Evolutionary conservation across 164 flowering plant species (phyloP).

Genomic region (Dillenia suffruticosa): DNA sequence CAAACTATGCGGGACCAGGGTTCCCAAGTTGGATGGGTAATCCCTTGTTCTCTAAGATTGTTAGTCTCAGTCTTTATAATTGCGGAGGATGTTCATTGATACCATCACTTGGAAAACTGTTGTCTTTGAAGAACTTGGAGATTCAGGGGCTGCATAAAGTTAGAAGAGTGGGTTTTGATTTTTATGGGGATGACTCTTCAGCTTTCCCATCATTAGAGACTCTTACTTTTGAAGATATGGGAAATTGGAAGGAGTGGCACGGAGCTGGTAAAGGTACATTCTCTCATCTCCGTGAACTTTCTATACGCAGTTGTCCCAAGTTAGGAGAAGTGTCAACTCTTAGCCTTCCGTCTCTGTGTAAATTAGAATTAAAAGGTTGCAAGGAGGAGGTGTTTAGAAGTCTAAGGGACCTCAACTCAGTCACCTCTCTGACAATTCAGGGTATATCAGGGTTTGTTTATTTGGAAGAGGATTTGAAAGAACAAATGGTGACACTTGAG

Average conservation of each 20-base stretch:
- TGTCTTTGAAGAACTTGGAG: conserved; percentile 1
- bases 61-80: neutral
- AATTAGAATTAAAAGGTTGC: too few relatives aligned
- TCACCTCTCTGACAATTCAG: too few relatives aligned
- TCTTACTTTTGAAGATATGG: conserved; percentile 3
- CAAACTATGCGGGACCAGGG: neutral
- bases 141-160: conserved; percentile 1
- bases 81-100: neutral
- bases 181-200: conserved; percentile 1
- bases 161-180: neutral
- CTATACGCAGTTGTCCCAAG: conserved; percentile 2
- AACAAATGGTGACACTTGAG: too few relatives aligned
- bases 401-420: too few relatives aligned
- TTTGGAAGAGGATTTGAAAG: too few relatives aligned
- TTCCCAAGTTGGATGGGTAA: conserved; percentile 12
- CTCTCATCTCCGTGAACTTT: neutral
- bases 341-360: neutral
- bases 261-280: neutral
- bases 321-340: neutral
- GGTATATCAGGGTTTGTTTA: too few relatives aligned
- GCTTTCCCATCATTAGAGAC: conserved; percentile 2
- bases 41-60: conserved; percentile 1
- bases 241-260: neutral
- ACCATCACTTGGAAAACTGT: conserved; percentile 9
- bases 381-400: too few relatives aligned